A percentile compares a stretch with the other conserved stretches of the same genome.
phyloP scores from a whole-genome alignment of 2,329 filamentous ascomycete genomes.

The Pleurostoma richardsiae region DNA sequence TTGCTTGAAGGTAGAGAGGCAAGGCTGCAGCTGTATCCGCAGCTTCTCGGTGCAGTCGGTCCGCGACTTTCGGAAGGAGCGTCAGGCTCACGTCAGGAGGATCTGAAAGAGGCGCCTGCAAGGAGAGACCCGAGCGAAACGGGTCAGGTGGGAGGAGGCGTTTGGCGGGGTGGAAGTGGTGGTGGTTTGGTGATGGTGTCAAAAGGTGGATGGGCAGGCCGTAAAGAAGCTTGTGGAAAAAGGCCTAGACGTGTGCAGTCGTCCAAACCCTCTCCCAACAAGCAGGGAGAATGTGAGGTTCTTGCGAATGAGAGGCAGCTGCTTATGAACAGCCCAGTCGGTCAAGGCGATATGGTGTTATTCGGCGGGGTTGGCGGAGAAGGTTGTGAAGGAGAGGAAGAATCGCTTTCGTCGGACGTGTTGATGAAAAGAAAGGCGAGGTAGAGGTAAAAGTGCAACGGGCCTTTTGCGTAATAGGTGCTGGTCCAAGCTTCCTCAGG shows the following conservation, averaged over 20 bases:
- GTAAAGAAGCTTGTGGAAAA: neutral
- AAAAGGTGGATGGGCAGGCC: neutral
- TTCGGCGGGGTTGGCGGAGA: too few species aligned
- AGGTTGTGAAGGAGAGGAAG: too few species aligned
- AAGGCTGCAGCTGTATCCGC: neutral
- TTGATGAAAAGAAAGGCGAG: neutral
- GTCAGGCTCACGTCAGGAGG: neutral
- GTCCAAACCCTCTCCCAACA: neutral
- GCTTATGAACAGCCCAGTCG: too few species aligned
- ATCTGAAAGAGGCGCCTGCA: neutral
- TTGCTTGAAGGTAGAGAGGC: neutral
- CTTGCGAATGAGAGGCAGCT: neutral
- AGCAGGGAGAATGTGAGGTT: neutral
- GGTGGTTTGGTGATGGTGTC: neutral
- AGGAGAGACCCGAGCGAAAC: neutral
- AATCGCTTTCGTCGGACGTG: too few species aligned
- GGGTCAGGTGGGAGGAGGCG: neutral
- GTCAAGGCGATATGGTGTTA: too few species aligned
- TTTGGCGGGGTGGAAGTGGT: neutral
- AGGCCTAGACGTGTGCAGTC: neutral
- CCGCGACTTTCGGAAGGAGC: neutral
- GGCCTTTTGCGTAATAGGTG: neutral
- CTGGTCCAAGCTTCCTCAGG: neutral
- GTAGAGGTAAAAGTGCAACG: neutral
- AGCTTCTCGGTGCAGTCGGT: neutral